These are phyloP conservation scores for Cerioporus squamosus DNA, from an alignment of 1,284 basidiomycete genomes.

Conservation along the genomic window DNA sequence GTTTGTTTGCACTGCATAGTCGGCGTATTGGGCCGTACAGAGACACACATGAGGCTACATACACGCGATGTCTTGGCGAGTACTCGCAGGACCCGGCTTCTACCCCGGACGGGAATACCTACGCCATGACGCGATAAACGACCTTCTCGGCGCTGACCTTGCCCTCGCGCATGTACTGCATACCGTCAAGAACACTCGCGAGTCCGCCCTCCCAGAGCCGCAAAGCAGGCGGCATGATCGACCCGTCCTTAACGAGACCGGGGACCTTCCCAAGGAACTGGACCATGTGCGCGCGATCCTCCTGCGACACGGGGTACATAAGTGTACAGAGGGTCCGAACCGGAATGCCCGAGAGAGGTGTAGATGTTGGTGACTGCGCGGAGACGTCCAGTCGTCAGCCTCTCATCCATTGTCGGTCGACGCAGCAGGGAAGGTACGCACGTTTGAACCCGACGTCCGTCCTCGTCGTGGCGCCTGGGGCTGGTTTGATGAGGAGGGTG, in stretches of 20 bases:
- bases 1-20: too few species aligned
- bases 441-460: slow-evolving; percentile 9
- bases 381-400: too few species aligned
- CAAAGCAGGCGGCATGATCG: slow-evolving; percentile 24
- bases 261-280: slow-evolving; percentile 28
- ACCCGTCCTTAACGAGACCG: slow-evolving; percentile 18
- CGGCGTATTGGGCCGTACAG: too few species aligned
- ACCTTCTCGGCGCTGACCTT: slow-evolving; percentile 32
- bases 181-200: slow-evolving; percentile 21
- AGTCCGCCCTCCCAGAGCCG: slow-evolving; percentile 29
- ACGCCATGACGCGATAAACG: slow-evolving; percentile 26
- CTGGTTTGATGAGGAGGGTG: background rate
- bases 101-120: too few species aligned
- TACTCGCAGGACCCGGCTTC: too few species aligned
- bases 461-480: slow-evolving; percentile 1
- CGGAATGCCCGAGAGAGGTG: slow-evolving; percentile 24
- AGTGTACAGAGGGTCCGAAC: slow-evolving; percentile 11
- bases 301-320: slow-evolving; percentile 12
- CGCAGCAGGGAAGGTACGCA: background rate
- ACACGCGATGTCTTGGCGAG: too few species aligned
- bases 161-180: slow-evolving; percentile 30
- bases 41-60: too few species aligned
- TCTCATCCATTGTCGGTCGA: too few species aligned
- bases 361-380: slow-evolving; percentile 22
- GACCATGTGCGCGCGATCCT: slow-evolving; percentile 28